A percentile compares a stretch with the other conserved stretches of the same genome.
Evolutionary conservation across 139 green algal genomes (phyloP).

Genomic region (Chlorella ohadii): DNA sequence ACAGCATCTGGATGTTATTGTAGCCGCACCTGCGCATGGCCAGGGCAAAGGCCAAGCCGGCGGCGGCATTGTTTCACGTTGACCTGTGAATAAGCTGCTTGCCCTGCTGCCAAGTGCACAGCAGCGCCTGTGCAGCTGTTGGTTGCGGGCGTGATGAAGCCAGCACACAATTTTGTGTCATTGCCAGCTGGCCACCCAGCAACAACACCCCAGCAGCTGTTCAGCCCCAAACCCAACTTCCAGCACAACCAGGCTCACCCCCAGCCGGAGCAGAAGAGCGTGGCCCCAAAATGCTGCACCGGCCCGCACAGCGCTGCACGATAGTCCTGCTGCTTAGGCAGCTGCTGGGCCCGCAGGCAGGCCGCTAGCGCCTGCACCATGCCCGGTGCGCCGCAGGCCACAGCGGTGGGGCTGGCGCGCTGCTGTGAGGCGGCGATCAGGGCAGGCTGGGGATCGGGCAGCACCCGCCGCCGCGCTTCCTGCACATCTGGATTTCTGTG

Average conservation of each 20-base stretch:
- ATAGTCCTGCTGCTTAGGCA: background rate
- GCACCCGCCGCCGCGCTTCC: background rate
- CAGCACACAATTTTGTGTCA: too few relatives aligned
- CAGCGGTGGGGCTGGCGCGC: background rate
- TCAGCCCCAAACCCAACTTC: too few relatives aligned
- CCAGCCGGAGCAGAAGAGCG: constrained; percentile 15
- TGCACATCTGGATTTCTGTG: background rate
- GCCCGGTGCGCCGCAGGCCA: background rate
- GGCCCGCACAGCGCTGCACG: constrained; percentile 4
- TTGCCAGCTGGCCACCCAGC: too few relatives aligned
- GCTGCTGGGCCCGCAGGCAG: constrained; percentile 2
- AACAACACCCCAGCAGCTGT: too few relatives aligned
- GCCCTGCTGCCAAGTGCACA: too few relatives aligned
- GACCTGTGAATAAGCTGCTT: too few relatives aligned
- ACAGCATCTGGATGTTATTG: constrained; percentile 81
- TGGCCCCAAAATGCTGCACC: constrained; percentile 18
- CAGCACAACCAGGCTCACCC: background rate
- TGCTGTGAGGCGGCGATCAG: background rate
- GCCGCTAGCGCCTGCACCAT: constrained; percentile 11
- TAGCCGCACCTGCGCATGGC: constrained; percentile 68
- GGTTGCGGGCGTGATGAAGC: too few relatives aligned
- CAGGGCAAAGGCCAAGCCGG: too few relatives aligned
- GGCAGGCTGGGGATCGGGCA: background rate
- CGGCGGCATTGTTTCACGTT: too few relatives aligned
- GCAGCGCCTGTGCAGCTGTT: too few relatives aligned